Evolutionary conservation across 805 yeast genomes (phyloP).

Genomic region (Wickerhamiella siamensis): DNA sequence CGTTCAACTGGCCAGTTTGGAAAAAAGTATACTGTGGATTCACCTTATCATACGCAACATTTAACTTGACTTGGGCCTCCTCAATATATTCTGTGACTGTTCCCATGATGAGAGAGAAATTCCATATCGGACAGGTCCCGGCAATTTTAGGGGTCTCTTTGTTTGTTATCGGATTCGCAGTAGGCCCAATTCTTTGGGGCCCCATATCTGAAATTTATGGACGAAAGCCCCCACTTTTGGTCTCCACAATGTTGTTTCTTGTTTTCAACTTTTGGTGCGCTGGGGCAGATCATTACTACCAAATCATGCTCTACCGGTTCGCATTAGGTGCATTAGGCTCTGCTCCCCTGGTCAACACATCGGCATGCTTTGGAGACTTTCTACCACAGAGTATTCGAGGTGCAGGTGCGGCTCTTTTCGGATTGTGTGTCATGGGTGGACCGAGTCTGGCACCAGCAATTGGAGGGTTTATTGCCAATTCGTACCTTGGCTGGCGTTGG

Average conservation of each 20-base stretch:
- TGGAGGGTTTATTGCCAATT: constrained; percentile 53
- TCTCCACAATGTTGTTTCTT: constrained; percentile 30
- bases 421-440: constrained; percentile 11
- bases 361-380: constrained; percentile 17
- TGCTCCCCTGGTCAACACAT: constrained; percentile 30
- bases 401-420: constrained; percentile 11
- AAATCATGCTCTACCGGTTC: constrained; percentile 53
- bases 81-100: constrained; percentile 44
- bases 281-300: constrained; percentile 12
- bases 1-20: constrained; percentile 37
- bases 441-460: constrained; percentile 20
- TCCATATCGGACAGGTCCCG: constrained; percentile 49
- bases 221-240: constrained; percentile 40
- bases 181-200: constrained; percentile 84
- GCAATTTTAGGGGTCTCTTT: constrained; percentile 64
- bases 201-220: constrained; percentile 75
- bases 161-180: constrained; percentile 78
- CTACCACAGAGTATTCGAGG: constrained; percentile 11
- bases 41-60: constrained; percentile 47
- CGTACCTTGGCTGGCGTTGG: constrained; percentile 52
- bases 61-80: constrained; percentile 41
- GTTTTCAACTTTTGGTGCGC: constrained; percentile 18
- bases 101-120: constrained; percentile 32
- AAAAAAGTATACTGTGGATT: constrained; percentile 1
- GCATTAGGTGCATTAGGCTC: constrained; percentile 74